These are phyloP conservation scores for Sclerotinia glacialis DNA, from an alignment of 2,329 filamentous ascomycete genomes.

Conservation along the genomic window DNA sequence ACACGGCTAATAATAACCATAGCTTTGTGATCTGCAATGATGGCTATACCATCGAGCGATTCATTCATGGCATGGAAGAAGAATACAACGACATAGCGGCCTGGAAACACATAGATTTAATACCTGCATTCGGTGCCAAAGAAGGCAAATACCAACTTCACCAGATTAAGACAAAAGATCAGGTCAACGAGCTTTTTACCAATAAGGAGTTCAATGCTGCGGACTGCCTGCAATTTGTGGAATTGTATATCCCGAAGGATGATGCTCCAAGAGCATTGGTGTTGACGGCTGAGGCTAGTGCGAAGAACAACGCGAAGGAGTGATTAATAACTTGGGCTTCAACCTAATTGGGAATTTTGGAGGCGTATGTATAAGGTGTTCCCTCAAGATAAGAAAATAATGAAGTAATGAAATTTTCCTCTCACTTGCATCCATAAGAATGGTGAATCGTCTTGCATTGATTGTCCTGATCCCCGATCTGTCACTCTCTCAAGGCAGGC, in stretches of 20 bases:
- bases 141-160: constrained; percentile 59
- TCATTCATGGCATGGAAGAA: constrained; percentile 79
- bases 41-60: constrained; percentile 85
- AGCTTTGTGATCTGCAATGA: constrained; percentile 83
- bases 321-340: constrained; percentile 12
- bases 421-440: not conserved
- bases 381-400: not conserved
- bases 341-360: not conserved
- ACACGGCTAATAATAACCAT: not conserved
- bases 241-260: constrained; percentile 75
- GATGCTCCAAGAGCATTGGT: constrained; percentile 72
- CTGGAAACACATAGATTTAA: constrained; percentile 71
- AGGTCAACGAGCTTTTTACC: constrained; percentile 63
- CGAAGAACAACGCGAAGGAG: constrained; percentile 59
- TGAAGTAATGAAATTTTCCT: constrained; percentile 7
- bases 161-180: constrained; percentile 64
- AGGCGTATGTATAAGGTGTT: not conserved
- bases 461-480: not conserved
- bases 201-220: constrained; percentile 61
- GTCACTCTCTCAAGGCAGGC: not conserved
- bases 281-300: constrained; percentile 67
- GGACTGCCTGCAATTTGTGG: constrained; percentile 65
- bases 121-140: constrained; percentile 64
- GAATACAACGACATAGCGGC: constrained; percentile 75
- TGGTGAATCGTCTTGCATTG: not conserved